These are phyloP conservation scores for Auricularia sp. DNA, from an alignment of 768 basidiomycete genomes.

Conservation along the genomic window DNA sequence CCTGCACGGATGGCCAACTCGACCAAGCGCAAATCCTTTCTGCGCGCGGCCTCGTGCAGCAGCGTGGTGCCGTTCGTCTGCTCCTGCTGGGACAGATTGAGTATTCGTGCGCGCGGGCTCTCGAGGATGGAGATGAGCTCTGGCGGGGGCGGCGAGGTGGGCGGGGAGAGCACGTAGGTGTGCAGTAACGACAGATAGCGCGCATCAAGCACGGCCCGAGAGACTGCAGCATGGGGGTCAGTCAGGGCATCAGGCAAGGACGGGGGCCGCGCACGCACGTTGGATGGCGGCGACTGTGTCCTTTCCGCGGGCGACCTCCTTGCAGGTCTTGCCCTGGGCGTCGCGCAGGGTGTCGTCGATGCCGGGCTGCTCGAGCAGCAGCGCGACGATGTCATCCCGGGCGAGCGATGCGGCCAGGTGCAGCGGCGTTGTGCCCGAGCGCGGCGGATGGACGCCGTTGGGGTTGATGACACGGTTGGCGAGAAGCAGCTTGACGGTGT, in stretches of 20 bases:
- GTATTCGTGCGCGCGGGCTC: conserved; percentile 55
- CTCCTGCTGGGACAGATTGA: conserved; percentile 77
- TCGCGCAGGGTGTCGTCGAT: conserved; percentile 76
- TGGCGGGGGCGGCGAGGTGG: conserved; percentile 20
- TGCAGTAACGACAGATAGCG: conserved; percentile 65
- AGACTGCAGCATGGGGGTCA: conserved; percentile 38
- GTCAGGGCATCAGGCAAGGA: conserved; percentile 12
- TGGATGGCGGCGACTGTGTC: conserved; percentile 60
- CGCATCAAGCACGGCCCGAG: conserved; percentile 64
- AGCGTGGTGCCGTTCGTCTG: conserved; percentile 66
- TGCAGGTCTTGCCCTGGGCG: conserved; percentile 50
- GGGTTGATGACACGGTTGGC: conserved; percentile 70
- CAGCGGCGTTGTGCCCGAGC: conserved; percentile 62
- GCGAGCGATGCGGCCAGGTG: conserved; percentile 68
- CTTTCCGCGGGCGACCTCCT: conserved; percentile 62
- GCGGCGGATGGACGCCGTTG: conserved; percentile 64
- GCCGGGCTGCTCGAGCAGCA: conserved; percentile 68
- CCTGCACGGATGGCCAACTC: conserved; percentile 80
- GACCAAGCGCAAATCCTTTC: conserved; percentile 71
- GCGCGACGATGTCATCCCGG: conserved; percentile 57
- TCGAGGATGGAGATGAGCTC: conserved; percentile 49
- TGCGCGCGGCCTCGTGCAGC: conserved; percentile 77
- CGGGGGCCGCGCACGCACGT: conserved; percentile 29
- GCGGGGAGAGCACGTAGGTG: conserved; percentile 59
- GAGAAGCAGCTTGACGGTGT: conserved; percentile 59